Percentiles rank a stretch among this genome's conserved stretches.
Conservation (phyloP, 164 flowering plant genomes). For the Piper betle region DNA sequence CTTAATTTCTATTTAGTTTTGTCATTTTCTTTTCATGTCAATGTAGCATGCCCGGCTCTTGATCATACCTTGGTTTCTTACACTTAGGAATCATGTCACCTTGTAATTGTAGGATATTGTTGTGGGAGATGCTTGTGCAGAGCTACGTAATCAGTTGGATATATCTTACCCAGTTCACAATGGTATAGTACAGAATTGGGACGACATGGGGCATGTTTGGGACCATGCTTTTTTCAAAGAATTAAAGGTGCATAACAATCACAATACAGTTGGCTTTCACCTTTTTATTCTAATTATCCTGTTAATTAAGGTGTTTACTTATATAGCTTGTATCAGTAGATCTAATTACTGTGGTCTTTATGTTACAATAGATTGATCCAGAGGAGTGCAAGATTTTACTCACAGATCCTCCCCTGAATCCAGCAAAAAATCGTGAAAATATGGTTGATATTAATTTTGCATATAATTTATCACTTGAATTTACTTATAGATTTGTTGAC, state of each 20-base stretch:
- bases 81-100: too few species aligned
- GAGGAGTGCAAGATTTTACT: constrained; percentile 87
- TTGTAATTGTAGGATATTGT: too few species aligned
- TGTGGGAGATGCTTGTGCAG: constrained; percentile 80
- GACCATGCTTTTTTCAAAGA: constrained; percentile 88
- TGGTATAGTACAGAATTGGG: constrained; percentile 99
- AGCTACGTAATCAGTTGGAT: constrained; percentile 80
- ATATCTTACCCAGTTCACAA: constrained; percentile 91
- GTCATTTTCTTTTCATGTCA: background rate
- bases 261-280: background rate
- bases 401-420: constrained; percentile 96
- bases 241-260: constrained; percentile 44
- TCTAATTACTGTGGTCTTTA: background rate
- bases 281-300: background rate
- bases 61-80: too few species aligned
- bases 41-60: too few species aligned
- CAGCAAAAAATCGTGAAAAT: constrained; percentile 88
- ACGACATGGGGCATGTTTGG: constrained; percentile 95
- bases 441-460: constrained; percentile 35
- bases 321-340: background rate
- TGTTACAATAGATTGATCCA: constrained; percentile 63
- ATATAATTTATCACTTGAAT: background rate
- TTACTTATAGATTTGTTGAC: background rate
- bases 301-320: background rate
- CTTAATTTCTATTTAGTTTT: background rate